A percentile compares a stretch with the other conserved stretches of the same genome.
Evolutionary conservation across 257 asterid species (phyloP).

Genomic region (Ocimum tenuiflorum): DNA sequence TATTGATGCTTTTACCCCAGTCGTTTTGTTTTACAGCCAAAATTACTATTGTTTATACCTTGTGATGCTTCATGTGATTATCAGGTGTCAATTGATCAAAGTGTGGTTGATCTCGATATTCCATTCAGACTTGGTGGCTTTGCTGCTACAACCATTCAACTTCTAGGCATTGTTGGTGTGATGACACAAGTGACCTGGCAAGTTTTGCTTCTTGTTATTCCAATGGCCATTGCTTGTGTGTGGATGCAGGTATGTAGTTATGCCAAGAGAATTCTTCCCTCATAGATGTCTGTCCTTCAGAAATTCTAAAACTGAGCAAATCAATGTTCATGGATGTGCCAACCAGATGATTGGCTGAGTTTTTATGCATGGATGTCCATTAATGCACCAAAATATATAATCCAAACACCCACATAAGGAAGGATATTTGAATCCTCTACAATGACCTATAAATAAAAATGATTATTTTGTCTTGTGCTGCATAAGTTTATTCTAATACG

Average conservation of each 20-base stretch:
- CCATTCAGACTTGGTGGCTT: constrained; percentile 98
- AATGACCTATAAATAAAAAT: background rate
- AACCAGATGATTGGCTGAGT: background rate
- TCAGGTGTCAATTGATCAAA: constrained; percentile 94
- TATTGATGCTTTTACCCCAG: background rate
- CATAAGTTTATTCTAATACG: background rate
- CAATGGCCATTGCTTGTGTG: constrained; percentile 94
- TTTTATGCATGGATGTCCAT: background rate
- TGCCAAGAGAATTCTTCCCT: background rate
- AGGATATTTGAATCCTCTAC: background rate
- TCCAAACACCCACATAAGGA: background rate
- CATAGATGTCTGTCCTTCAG: background rate
- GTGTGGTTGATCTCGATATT: constrained; percentile 95
- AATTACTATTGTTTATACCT: constrained; percentile 1
- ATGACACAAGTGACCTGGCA: constrained; percentile 98
- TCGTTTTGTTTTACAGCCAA: background rate
- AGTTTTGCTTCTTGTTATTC: constrained; percentile 77
- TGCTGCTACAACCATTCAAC: constrained; percentile 94
- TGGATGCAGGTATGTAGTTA: constrained; percentile 84
- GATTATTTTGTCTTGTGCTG: constrained; percentile 1
- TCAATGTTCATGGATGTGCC: background rate
- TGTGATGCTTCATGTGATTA: constrained; percentile 26
- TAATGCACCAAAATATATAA: background rate
- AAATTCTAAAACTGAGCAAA: background rate
- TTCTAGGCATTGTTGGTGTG: constrained; percentile 85